Evolutionary conservation across 306 rosid species (phyloP).

Genomic region (Luffa aegyptiaca): DNA sequence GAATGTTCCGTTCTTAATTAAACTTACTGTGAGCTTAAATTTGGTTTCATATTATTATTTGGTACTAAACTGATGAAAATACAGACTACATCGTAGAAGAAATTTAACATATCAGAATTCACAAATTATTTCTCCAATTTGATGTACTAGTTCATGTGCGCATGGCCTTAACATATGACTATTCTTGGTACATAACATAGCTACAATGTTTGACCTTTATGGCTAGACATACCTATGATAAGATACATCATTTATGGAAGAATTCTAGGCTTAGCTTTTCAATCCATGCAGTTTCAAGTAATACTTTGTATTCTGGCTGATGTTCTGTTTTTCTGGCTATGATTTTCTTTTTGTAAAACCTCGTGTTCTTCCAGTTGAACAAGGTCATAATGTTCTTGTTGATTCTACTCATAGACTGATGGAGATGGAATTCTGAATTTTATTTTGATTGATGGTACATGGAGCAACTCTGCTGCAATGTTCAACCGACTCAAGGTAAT

Average conservation of each 20-base stretch:
- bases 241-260: neutral
- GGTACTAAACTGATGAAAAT: neutral
- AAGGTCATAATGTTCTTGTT: slow-evolving; percentile 22
- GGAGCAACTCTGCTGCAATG: slow-evolving; percentile 97
- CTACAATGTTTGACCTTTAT: neutral
- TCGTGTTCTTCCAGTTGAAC: slow-evolving; percentile 20
- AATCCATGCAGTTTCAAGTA: neutral
- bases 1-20: neutral
- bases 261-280: neutral
- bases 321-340: slow-evolving; percentile 14
- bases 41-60: neutral
- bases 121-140: neutral
- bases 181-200: neutral
- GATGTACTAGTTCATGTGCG: neutral
- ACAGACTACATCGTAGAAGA: neutral
- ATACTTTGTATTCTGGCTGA: slow-evolving; percentile 3
- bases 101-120: neutral
- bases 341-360: slow-evolving; percentile 7
- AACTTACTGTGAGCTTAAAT: neutral
- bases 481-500: slow-evolving; percentile 83
- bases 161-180: neutral
- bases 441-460: slow-evolving; percentile 93
- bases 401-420: slow-evolving; percentile 41
- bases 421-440: slow-evolving; percentile 53
- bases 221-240: neutral